Base-by-base conservation (phyloP, 345 rosid genomes). In the Balakata baccata region DNA sequence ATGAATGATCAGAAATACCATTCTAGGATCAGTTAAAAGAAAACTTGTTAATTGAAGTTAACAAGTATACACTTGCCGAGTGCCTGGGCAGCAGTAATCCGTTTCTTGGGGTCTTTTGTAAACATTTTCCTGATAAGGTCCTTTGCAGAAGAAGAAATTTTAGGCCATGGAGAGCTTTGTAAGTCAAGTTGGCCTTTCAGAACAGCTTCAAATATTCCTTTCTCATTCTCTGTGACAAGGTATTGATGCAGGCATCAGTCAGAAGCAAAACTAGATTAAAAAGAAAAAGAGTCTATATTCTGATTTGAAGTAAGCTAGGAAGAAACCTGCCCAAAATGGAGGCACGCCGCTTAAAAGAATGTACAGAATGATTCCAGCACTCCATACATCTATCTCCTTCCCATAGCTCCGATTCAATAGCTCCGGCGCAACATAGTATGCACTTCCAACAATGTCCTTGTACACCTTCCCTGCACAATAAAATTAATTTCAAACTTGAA, bases 391-490 rank as follows among this genome's bases (percentile, higher is more conserved):
- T 7, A 75, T 75, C 79, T 79, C 82, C 59, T 75, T 79, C 3
- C 82, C 82, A 23, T 79, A 79, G 45, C 64, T 75, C 12, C 53
- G 46, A 52, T 16, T 71, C 66, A 79, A 67, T 37, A 79, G 79
- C 73, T 79, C 82, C 16, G 82, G 82, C 3, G 82, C 82, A 71
- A 79, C 53, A 54, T 79, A 79, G 60, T 75, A 79, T 60, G 82
- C 73, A 54, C 79, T 79, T 54, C 82, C 82, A 25, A 79, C 79
- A n/a, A 79, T 11, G 29, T 79, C 82, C n/a, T 7, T 58, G 23
- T 67, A 71, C 29, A 59, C 41, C 54, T 70, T 75, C 11, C 70
- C 82, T 79, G 73, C 3, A 71, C 10, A 46, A 54, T 4, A 54
- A 4, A 0, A 43, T 43, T 43, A 43, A 43, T 4, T 43, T 43